phyloP scores from a whole-genome alignment of 305 asterid genomes.

The Fraxinus albicans region DNA sequence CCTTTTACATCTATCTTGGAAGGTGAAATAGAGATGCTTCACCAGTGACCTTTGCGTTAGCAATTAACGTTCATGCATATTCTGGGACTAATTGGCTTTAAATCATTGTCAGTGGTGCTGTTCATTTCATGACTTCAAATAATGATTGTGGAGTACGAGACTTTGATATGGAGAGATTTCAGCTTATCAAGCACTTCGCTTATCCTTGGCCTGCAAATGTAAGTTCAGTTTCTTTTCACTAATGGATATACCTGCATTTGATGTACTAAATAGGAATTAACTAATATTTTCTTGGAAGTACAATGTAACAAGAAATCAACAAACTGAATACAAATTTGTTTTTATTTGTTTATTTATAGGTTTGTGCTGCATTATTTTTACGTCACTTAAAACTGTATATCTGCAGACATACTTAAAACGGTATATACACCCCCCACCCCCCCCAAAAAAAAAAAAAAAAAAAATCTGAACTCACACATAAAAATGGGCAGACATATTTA shows the following conservation, averaged over 20 bases:
- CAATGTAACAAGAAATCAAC: neutral
- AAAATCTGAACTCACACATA: neutral
- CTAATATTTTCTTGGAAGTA: constrained; percentile 9
- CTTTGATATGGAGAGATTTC: neutral
- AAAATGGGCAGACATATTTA: neutral
- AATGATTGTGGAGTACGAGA: neutral
- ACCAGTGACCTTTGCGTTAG: constrained; percentile 2
- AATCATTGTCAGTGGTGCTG: neutral
- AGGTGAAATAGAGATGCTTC: constrained; percentile 6
- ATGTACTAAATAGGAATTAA: neutral
- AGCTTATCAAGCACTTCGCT: neutral
- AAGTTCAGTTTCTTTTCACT: constrained; percentile 22
- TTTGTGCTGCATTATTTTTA: neutral
- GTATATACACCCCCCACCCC: neutral
- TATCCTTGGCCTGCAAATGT: constrained; percentile 17
- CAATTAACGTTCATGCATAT: neutral
- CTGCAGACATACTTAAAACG: neutral
- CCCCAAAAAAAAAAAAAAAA: no score
- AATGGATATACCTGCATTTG: neutral
- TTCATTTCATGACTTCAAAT: neutral
- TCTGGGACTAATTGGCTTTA: constrained; percentile 7
- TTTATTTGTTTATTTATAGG: no score
- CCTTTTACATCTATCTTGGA: neutral
- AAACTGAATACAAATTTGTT: neutral
- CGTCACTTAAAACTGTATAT: neutral